Base-by-base conservation (phyloP, 306 rosid genomes). In the Trifolium fragiferum region DNA sequence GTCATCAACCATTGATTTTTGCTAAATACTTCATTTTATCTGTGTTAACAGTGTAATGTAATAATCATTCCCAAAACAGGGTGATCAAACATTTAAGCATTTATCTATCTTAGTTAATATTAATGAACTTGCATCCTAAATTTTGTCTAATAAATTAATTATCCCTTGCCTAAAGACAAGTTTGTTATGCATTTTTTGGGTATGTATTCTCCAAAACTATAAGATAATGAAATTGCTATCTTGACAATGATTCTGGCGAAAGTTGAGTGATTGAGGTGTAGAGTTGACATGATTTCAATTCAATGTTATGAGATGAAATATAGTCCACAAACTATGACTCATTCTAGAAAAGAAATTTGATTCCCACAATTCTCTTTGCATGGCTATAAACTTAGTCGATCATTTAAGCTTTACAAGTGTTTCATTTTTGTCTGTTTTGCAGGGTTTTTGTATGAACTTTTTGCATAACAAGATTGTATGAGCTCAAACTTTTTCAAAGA, bases 361-460 rank as follows among this genome's bases (percentile, higher is more conserved):
- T 46, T 30, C 41, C 40, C 66, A 60, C 43, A 60, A 23, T 27
- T 59, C 66, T 59, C 40, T 59, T 27, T 75, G 38, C 76, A 63
- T 37, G 77, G 73, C 64, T 54, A 6, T 53, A 46, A 74, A 47
- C 44, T 50, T 25, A 1, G 32, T 66, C 58, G 33, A 43, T 64
- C 44, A 38, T 40, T 50, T 16, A 51, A 53, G 55, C 46, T 54
- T 64, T 50, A 65, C 79, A 65, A 53, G 60, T 19, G 60, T 53
- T 53, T 20, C 60, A 77, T 66, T 76, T 76, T 47, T 76, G 75
- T 57, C 71, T 76, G 50, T 76, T 57, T 46, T 62, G 66, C 47
- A 44, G 60, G 73, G 10, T 70, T 70, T 64, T 66, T 30, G 32
- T 55, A 43, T 35, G n/a, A 60, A 19, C 53, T 58, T 76, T 58